These are phyloP conservation scores for Hysterangium stoloniferum DNA, from an alignment of 768 basidiomycete genomes.

Conservation along the genomic window DNA sequence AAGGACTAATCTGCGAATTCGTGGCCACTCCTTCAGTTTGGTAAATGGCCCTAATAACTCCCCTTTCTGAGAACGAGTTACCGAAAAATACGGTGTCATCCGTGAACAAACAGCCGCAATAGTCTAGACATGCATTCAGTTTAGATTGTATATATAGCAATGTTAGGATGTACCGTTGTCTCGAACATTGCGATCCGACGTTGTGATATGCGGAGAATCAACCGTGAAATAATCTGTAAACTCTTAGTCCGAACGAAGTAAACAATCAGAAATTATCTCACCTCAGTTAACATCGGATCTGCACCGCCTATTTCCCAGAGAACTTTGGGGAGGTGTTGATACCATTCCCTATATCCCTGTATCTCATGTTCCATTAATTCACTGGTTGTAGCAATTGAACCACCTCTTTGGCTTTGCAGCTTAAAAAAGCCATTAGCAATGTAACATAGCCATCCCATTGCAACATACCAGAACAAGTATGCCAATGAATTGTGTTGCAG, in stretches of 20 bases:
- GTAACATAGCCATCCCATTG: not conserved
- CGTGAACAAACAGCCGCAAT: slow-evolving; percentile 45
- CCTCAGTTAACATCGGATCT: slow-evolving; percentile 55
- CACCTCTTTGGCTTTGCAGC: slow-evolving; percentile 53
- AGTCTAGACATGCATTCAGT: slow-evolving; percentile 28
- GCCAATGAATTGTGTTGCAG: slow-evolving; percentile 70
- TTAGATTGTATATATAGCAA: slow-evolving; percentile 7
- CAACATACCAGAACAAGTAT: slow-evolving; percentile 53
- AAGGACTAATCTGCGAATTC: slow-evolving; percentile 50
- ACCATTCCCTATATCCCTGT: slow-evolving; percentile 51
- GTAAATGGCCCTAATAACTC: slow-evolving; percentile 68
- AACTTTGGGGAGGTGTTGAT: slow-evolving; percentile 65
- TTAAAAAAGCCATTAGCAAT: slow-evolving; percentile 23
- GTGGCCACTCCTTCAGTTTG: slow-evolving; percentile 43
- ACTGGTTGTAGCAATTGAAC: slow-evolving; percentile 40
- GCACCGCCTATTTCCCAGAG: slow-evolving; percentile 77
- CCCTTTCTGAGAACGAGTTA: slow-evolving; percentile 70
- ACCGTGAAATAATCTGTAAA: slow-evolving; percentile 45
- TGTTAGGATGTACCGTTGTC: slow-evolving; percentile 3
- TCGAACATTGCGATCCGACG: slow-evolving; percentile 28
- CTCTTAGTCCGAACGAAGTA: not conserved
- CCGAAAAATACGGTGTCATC: slow-evolving; percentile 72
- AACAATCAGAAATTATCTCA: slow-evolving; percentile 22
- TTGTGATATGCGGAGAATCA: slow-evolving; percentile 56
- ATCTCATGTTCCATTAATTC: slow-evolving; percentile 21